A percentile compares a stretch with the other conserved stretches of the same genome.
These are phyloP conservation scores for Alectoria sarmentosa DNA, from an alignment of 495 filamentous ascomycete species.

Conservation along the genomic window DNA sequence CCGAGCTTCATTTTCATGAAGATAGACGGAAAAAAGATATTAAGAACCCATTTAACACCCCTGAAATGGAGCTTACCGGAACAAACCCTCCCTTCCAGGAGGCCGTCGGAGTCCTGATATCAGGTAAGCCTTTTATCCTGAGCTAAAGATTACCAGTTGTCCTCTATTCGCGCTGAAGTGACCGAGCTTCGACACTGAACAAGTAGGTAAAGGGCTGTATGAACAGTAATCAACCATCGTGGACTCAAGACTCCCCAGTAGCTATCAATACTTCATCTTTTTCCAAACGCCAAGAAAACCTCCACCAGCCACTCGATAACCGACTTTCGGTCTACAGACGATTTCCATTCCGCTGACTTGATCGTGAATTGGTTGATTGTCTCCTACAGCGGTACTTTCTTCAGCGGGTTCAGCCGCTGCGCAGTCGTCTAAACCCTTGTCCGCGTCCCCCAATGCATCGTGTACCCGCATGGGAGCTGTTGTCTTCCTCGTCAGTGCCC, in stretches of 20 bases:
- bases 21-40: not conserved
- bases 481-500: conserved; percentile 21
- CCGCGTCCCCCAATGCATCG: not conserved
- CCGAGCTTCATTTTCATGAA: not conserved
- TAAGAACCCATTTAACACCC: not conserved
- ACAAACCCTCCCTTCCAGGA: not conserved
- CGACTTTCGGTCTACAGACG: conserved; percentile 65
- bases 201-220: not conserved
- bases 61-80: not conserved
- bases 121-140: not conserved
- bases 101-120: not conserved
- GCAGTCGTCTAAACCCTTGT: not conserved
- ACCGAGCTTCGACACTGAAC: not conserved
- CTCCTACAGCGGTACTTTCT: conserved; percentile 21
- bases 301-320: conserved; percentile 53
- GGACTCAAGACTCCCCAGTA: not conserved
- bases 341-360: conserved; percentile 29
- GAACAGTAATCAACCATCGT: not conserved
- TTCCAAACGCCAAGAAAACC: conserved; percentile 68
- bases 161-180: not conserved
- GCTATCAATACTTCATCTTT: conserved; percentile 30
- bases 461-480: not conserved
- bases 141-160: no score
- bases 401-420: not conserved
- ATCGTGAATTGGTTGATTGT: conserved; percentile 15